Base-by-base conservation (phyloP, 1,284 basidiomycete species). In the Austroboletus novae-zelandiae region DNA sequence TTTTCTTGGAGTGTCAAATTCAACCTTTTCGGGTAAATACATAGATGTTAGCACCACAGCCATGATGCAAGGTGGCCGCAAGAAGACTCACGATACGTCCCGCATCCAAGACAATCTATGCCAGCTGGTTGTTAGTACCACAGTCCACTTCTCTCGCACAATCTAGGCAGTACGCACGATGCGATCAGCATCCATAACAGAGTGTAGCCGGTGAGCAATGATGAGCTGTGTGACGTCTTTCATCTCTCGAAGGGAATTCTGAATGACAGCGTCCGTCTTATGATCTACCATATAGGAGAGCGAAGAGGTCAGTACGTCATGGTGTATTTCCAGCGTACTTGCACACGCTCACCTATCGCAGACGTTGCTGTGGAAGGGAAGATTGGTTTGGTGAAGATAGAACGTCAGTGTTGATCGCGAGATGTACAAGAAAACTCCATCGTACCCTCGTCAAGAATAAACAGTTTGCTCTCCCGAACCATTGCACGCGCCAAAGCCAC, bases 401-500 rank as follows among this genome's bases (percentile, higher is more conserved):
- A 23, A 23, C 20, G 20, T 23, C 20, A 23, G 20, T 23, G 20
- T 23, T 23, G 20, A 23, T 23, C 20, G 20, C 20, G 20, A 23
- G 20, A 4, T 23, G 20, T 23, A 23, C 20, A 18, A 20, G 36
- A 9, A 20, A 13, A 8, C 18, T n/a, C 29, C n/a, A 64, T 63
- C 25, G 50, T 56, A 50, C 61, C 79, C 53, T 70, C 67, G 45
- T 69, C 68, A 15, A 69, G 50, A 17, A 70, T 60, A 31, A 68
- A 42, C 14, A 68, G 32, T 43, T 69, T 70, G 47, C 65, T 66
- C 47, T 58, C 48, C 17, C 65, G 55, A 1, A 68, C 57, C 40
- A 70, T 59, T 7, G 66, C 68, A 10, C 66, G 68, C 4, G 80
- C 80, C 14, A 79, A 66, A 0, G 76, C 75, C 15, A 73, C n/a